A percentile compares a stretch with the other conserved stretches of the same genome.
Conservation (phyloP, 768 basidiomycete genomes). For the Russula dissimulans region DNA sequence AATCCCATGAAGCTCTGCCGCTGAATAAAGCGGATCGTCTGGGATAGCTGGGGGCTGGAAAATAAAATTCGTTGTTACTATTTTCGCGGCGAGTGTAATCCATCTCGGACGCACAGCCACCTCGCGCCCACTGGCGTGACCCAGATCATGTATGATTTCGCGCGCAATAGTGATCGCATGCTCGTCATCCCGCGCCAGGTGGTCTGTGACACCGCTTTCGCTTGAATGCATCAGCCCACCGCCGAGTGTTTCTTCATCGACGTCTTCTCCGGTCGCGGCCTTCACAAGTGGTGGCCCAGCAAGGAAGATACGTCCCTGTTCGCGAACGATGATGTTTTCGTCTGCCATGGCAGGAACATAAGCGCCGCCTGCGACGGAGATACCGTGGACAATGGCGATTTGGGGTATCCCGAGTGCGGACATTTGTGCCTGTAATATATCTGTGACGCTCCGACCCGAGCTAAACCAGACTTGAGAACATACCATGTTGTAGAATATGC, state of each 20-base stretch:
- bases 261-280: constrained; percentile 87
- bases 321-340: constrained; percentile 82
- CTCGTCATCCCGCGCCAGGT: constrained; percentile 76
- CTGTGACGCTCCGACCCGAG: not conserved
- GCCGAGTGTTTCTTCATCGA: constrained; percentile 88
- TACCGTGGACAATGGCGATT: constrained; percentile 89
- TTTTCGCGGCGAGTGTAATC: not conserved
- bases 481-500: constrained; percentile 97
- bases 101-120: constrained; percentile 35
- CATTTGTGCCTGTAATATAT: constrained; percentile 65
- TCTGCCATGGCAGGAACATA: constrained; percentile 97
- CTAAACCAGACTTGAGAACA: constrained; percentile 9
- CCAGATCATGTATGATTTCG: constrained; percentile 68
- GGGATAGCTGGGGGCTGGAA: constrained; percentile 45
- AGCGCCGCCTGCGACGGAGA: constrained; percentile 89
- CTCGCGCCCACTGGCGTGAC: constrained; percentile 45
- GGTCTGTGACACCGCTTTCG: constrained; percentile 87
- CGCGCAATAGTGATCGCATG: constrained; percentile 77
- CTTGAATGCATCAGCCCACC: constrained; percentile 87
- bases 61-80: not conserved
- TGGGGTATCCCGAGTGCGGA: constrained; percentile 87
- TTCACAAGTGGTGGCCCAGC: constrained; percentile 93
- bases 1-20: constrained; percentile 80
- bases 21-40: constrained; percentile 70
- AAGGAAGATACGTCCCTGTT: constrained; percentile 90